Base-by-base conservation (phyloP, 352 stramenopile species). In the Phytopythium cucurbitacearum region DNA sequence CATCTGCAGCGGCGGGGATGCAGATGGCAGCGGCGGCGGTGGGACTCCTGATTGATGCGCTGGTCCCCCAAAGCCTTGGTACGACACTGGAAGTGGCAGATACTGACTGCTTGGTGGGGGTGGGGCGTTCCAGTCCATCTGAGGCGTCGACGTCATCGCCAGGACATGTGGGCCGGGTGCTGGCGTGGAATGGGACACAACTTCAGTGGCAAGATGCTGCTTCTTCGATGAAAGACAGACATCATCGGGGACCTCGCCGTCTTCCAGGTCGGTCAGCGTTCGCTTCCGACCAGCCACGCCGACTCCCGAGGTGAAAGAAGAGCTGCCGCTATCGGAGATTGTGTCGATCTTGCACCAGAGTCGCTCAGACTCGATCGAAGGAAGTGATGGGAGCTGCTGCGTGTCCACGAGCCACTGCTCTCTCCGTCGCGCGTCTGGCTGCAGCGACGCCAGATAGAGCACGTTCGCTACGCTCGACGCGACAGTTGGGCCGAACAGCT, bases 391-490 rank as follows among this genome's bases (percentile, higher is more conserved):
- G 13, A 91, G 57, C 5, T 66, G 63, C 56, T 92, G 82, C 1
- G 76, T 89, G 34, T 70, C 53, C n/a, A 62, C 56, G n/a, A 92
- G 58, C 80, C 80, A 92, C 21, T 63, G 53, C 49, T 91, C 80
- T 46, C 71, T 51, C 28, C 56, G 40, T 1, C 59, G 33, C 0
- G 34, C 33, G 12, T 37, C 69, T 5, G 59, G 58, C 49, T 92
- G 82, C 52, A 92, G 60, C 40, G 78, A 83, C 36, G 80, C 75
- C 36, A 92, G 69, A 51, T 89, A 92, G 47, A 89, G 41, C 28
- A 92, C 51, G 48, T 92, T 92, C 9, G 80, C 73, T 5, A 89
- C 61, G 34, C 56, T 80, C 8, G 76, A 61, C 3, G 76, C 77
- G 13, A 82, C 62, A 3, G 38, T 16, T 0, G 8, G 48, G 15